A percentile compares a stretch with the other conserved stretches of the same genome.
These are phyloP conservation scores for Cyanidiococcus yangmingshanensis DNA, from an alignment of 23 red algal genomes.

Conservation along the genomic window DNA sequence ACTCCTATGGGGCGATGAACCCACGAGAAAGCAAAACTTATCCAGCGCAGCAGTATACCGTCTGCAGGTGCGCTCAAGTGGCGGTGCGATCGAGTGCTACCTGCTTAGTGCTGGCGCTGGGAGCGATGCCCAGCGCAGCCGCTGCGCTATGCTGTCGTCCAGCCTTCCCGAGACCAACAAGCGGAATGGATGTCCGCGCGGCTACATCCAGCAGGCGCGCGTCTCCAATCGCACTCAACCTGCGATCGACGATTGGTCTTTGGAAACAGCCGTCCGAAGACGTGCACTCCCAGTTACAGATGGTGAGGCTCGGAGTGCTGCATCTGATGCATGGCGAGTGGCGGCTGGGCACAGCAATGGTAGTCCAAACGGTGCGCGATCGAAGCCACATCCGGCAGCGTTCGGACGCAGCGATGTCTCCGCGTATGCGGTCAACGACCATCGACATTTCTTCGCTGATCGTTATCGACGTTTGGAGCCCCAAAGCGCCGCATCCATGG, in stretches of 20 bases:
- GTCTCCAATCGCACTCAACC: background rate
- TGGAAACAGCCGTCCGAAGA: background rate
- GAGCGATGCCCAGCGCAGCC: background rate
- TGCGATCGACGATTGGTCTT: background rate
- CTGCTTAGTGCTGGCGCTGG: constrained; percentile 29
- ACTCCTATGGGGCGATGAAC: constrained; percentile 59
- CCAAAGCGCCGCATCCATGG: background rate
- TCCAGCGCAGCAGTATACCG: constrained; percentile 32
- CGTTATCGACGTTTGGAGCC: no score
- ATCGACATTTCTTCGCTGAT: no score
- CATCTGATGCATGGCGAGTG: no score
- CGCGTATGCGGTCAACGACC: no score
- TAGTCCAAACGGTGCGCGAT: no score
- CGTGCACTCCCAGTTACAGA: background rate
- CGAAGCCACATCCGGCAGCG: no score
- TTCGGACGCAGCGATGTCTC: no score
- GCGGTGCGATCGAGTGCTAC: constrained; percentile 87
- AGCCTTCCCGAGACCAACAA: background rate
- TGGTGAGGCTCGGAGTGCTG: background rate
- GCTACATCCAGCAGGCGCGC: background rate
- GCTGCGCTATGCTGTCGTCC: background rate
- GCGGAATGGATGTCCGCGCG: background rate
- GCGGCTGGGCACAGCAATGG: no score
- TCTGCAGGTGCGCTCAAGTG: constrained; percentile 57
- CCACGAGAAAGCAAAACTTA: background rate